phyloP scores from a whole-genome alignment of 768 basidiomycete genomes.

The Tephrocybe sp. region DNA sequence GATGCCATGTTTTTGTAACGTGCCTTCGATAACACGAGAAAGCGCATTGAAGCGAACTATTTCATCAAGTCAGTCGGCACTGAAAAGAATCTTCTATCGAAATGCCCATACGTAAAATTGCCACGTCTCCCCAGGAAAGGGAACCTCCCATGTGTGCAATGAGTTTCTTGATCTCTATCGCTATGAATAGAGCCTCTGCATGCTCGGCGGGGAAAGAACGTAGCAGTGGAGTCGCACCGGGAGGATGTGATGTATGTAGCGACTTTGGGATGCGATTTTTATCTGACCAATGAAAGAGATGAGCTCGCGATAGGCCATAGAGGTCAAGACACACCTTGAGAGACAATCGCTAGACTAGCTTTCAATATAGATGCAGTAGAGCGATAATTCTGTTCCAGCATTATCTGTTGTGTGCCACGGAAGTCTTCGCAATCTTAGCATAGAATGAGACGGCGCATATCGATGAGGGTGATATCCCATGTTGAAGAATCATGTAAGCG shows the following conservation, averaged over 20 bases:
- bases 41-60: conserved; percentile 84
- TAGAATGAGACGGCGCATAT: conserved; percentile 87
- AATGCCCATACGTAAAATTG: conserved; percentile 64
- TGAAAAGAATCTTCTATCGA: not conserved
- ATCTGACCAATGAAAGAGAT: conserved; percentile 42
- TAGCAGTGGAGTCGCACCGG: conserved; percentile 61
- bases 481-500: conserved; percentile 59
- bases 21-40: conserved; percentile 72
- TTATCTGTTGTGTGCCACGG: conserved; percentile 59
- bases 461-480: conserved; percentile 48
- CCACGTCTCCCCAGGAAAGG: conserved; percentile 75
- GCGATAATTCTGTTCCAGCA: conserved; percentile 86
- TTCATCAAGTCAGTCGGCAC: conserved; percentile 5
- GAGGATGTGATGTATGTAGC: conserved; percentile 66
- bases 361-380: conserved; percentile 77
- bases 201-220: conserved; percentile 51
- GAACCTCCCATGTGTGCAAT: conserved; percentile 74
- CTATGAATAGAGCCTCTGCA: conserved; percentile 70
- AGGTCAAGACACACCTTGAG: conserved; percentile 56
- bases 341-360: conserved; percentile 74
- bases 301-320: not conserved
- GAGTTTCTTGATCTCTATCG: conserved; percentile 73
- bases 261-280: conserved; percentile 73
- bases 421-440: conserved; percentile 88
- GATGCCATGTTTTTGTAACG: conserved; percentile 77